A percentile compares a stretch with the other conserved stretches of the same genome.
These are phyloP conservation scores for Chimonanthus praecox DNA, from an alignment of 164 flowering plant species.

Conservation along the genomic window DNA sequence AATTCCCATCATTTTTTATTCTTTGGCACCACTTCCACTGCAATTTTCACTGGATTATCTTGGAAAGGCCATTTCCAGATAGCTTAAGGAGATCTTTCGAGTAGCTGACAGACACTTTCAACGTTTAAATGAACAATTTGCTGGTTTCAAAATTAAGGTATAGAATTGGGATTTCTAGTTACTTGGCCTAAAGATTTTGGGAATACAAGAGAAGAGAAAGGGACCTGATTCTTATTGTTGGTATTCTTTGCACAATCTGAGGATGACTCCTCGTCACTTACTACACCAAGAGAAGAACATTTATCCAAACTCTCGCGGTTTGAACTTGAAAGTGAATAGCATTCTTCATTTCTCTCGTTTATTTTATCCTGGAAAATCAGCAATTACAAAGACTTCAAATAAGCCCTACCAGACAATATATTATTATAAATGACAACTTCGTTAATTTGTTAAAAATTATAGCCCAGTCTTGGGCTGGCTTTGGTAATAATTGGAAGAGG, in stretches of 20 bases:
- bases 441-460: not conserved
- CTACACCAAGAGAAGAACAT: constrained; percentile 81
- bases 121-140: no score
- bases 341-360: constrained; percentile 51
- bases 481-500: not conserved
- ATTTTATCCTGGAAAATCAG: constrained; percentile 45
- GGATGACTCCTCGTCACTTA: constrained; percentile 63
- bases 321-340: constrained; percentile 84
- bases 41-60: no score
- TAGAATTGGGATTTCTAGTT: not conserved
- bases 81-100: not conserved
- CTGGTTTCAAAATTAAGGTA: not conserved
- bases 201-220: not conserved
- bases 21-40: not conserved
- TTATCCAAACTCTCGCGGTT: constrained; percentile 93
- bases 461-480: not conserved
- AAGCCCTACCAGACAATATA: not conserved
- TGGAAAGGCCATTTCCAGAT: not conserved
- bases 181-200: not conserved
- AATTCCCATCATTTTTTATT: not conserved
- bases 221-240: constrained; percentile 43
- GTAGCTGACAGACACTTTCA: no score
- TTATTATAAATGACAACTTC: not conserved
- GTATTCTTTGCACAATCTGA: constrained; percentile 27
- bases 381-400: not conserved